These are phyloP conservation scores for Pachyrhizus erosus DNA, from an alignment of 306 rosid genomes.

Conservation along the genomic window DNA sequence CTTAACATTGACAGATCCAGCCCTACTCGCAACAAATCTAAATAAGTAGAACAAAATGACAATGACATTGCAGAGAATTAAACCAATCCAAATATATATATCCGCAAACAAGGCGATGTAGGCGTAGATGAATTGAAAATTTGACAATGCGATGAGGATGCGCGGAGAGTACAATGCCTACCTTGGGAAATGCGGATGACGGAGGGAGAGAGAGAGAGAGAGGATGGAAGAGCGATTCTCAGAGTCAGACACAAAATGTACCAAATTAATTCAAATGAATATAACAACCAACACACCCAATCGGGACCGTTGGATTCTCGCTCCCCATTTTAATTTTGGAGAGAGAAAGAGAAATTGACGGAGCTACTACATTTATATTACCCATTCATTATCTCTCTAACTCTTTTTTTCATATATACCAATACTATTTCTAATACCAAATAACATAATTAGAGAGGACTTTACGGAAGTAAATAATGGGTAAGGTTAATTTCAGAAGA, in stretches of 20 bases:
- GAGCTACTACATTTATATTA: constrained; percentile 1
- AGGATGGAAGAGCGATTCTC: constrained; percentile 18
- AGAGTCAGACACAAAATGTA: constrained; percentile 36
- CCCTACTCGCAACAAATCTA: not conserved
- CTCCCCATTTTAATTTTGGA: constrained; percentile 13
- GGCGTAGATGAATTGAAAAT: not conserved
- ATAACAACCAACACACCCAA: constrained; percentile 37
- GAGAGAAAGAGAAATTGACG: constrained; percentile 41
- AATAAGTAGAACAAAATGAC: not conserved
- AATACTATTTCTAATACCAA: not conserved
- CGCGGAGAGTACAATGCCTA: not conserved
- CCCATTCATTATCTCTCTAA: not conserved
- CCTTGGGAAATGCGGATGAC: constrained; percentile 5
- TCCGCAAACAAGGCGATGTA: too few relatives aligned
- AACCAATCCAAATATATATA: not conserved
- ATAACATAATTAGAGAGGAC: constrained; percentile 8
- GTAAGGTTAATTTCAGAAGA: constrained; percentile 24
- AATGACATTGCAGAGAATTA: not conserved
- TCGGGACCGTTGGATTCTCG: constrained; percentile 38
- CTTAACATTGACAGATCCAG: constrained; percentile 22
- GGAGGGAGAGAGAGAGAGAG: not conserved
- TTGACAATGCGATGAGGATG: not conserved
- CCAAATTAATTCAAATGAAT: constrained; percentile 36
- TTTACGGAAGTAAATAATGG: constrained; percentile 14
- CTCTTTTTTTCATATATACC: not conserved